These are phyloP conservation scores for Clarireedia hainanense DNA, from an alignment of 2,329 filamentous ascomycete genomes.

Conservation along the genomic window DNA sequence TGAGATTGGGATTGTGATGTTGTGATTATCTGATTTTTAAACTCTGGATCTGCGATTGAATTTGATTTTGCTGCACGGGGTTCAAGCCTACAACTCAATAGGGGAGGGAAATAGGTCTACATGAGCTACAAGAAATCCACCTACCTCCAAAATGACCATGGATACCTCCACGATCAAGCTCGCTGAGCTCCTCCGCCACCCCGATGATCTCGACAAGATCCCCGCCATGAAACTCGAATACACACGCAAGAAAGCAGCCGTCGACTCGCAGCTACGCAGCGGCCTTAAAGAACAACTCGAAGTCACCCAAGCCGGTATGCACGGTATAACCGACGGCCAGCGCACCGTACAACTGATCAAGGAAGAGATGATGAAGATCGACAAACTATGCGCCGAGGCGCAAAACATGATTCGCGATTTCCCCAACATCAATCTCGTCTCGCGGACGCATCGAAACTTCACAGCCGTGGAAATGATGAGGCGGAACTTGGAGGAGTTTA, in stretches of 20 bases:
- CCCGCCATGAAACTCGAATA: constrained; percentile 84
- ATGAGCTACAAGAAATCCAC: not conserved
- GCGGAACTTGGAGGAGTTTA: constrained; percentile 79
- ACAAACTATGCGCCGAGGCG: constrained; percentile 92
- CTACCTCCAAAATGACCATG: constrained; percentile 23
- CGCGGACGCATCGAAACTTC: constrained; percentile 94
- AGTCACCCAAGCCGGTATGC: constrained; percentile 90
- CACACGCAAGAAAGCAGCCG: constrained; percentile 81
- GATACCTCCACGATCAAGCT: constrained; percentile 50
- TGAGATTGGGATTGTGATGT: not conserved
- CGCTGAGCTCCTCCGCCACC: constrained; percentile 85
- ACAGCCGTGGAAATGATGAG: constrained; percentile 91
- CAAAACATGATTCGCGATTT: constrained; percentile 98
- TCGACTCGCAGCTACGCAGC: constrained; percentile 83
- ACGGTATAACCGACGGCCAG: constrained; percentile 78
- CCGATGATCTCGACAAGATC: constrained; percentile 97
- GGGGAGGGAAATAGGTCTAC: not conserved
- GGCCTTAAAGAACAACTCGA: constrained; percentile 89
- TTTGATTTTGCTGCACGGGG: not conserved
- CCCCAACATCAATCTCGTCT: constrained; percentile 81
- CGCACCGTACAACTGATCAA: constrained; percentile 88
- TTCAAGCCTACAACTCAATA: too few species aligned
- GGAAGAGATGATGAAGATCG: constrained; percentile 98
- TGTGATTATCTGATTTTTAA: not conserved
- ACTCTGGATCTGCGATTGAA: not conserved